These are phyloP conservation scores for Aspergillus sp. DNA, from an alignment of 2,329 filamentous ascomycete genomes.

Conservation along the genomic window DNA sequence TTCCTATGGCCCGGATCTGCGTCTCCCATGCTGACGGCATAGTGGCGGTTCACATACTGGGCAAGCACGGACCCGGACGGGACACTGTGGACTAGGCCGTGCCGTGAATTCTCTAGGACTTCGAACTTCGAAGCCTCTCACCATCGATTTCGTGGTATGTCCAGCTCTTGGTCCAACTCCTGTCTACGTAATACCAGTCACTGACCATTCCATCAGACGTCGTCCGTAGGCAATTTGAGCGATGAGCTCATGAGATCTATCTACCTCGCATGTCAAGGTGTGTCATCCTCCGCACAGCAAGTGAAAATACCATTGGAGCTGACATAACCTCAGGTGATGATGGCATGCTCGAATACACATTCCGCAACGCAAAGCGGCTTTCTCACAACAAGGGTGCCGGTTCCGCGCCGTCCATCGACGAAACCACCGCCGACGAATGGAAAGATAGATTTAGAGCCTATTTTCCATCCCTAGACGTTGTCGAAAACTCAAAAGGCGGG, in stretches of 20 bases:
- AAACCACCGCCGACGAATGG: conserved; percentile 36
- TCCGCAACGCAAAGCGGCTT: conserved; percentile 32
- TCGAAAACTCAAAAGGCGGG: conserved; percentile 64
- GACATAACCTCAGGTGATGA: conserved; percentile 42
- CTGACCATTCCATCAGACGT: conserved; percentile 53
- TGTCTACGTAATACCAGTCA: background rate
- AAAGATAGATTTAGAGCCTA: conserved; percentile 67
- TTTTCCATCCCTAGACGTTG: conserved; percentile 74
- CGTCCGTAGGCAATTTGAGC: conserved; percentile 77
- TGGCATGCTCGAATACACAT: conserved; percentile 43
- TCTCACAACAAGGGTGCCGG: conserved; percentile 34
- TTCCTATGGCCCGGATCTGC: conserved; percentile 6
- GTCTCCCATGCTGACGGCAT: background rate
- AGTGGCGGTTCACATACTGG: conserved; percentile 59
- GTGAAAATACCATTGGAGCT: conserved; percentile 1
- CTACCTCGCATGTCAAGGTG: conserved; percentile 59
- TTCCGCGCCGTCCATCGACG: conserved; percentile 42
- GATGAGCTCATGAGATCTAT: conserved; percentile 62
- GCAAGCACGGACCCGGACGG: conserved; percentile 55
- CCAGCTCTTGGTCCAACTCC: background rate
- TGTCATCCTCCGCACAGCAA: background rate
- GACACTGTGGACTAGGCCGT: conserved; percentile 70
- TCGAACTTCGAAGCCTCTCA: conserved; percentile 52
- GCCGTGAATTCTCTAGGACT: conserved; percentile 66
- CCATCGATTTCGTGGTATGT: conserved; percentile 71